Percentiles rank a stretch among this genome's conserved stretches.
phyloP scores from a whole-genome alignment of 1,139 yeast species.

The Pneumocystis canis region DNA sequence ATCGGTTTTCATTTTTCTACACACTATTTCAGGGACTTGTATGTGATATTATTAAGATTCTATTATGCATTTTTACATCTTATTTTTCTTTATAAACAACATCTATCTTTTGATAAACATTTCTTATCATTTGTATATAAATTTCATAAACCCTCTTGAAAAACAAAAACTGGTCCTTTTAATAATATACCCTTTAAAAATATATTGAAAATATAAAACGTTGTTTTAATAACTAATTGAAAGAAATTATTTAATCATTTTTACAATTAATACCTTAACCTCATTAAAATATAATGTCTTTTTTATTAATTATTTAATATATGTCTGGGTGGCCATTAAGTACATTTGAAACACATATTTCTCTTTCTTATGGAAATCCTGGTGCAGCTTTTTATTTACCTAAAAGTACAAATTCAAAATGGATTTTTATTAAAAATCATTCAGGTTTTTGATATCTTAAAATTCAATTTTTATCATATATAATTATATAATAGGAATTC shows the following conservation, averaged over 20 bases:
- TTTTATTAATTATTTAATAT: neutral
- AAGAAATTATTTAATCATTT: neutral
- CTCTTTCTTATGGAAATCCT: neutral
- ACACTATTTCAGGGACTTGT: neutral
- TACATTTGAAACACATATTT: neutral
- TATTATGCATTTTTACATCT: neutral
- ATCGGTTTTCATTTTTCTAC: neutral
- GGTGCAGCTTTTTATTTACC: slow-evolving; percentile 1
- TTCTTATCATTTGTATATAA: neutral
- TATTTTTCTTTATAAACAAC: neutral
- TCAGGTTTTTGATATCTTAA: neutral
- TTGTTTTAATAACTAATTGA: neutral
- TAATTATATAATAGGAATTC: neutral
- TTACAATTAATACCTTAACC: neutral
- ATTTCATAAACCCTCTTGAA: neutral
- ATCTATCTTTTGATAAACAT: neutral
- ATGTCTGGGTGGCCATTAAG: slow-evolving; percentile 2
- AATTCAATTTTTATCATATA: neutral
- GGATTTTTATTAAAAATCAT: neutral
- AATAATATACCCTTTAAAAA: neutral
- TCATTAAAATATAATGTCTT: neutral
- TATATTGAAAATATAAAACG: neutral
- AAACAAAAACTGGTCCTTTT: neutral
- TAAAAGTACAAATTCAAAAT: neutral
- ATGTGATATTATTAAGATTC: neutral